Conservation (phyloP, 352 stramenopile species). For the Globisporangium radiosum region DNA sequence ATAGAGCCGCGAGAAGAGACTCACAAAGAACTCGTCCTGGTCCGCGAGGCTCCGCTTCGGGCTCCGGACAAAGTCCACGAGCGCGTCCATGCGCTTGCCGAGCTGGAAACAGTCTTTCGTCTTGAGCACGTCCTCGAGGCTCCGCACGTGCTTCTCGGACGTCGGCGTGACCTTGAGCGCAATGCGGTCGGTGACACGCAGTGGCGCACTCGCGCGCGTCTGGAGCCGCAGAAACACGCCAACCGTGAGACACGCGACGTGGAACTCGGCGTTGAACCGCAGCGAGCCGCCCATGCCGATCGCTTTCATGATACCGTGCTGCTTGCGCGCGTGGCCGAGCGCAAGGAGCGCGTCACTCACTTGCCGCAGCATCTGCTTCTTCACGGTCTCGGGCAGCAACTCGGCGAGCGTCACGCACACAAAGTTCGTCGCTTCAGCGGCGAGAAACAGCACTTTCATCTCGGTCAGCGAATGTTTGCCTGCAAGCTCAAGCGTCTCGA, state of each 20-base stretch:
- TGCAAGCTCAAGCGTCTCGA: conserved; percentile 49
- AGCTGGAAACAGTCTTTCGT: conserved; percentile 78
- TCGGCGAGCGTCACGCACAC: conserved; percentile 51
- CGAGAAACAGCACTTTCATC: conserved; percentile 79
- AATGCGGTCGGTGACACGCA: conserved; percentile 70
- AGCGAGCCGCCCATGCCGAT: conserved; percentile 74
- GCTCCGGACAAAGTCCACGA: conserved; percentile 63
- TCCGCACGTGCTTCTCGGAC: conserved; percentile 68
- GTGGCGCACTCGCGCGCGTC: conserved; percentile 55
- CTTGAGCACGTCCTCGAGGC: conserved; percentile 62
- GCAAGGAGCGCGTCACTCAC: conserved; percentile 52
- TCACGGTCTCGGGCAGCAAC: conserved; percentile 45
- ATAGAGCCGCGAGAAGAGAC: conserved; percentile 80
- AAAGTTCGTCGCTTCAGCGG: conserved; percentile 72
- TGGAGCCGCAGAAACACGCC: conserved; percentile 77
- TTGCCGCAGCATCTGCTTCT: conserved; percentile 78
- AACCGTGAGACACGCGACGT: conserved; percentile 62
- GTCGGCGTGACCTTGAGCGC: conserved; percentile 78
- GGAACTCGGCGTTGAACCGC: conserved; percentile 73
- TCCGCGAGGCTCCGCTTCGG: conserved; percentile 67
- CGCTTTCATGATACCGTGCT: conserved; percentile 83
- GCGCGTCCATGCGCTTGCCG: conserved; percentile 59
- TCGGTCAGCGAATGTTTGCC: conserved; percentile 46
- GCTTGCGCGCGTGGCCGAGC: conserved; percentile 58
- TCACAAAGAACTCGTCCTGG: conserved; percentile 83